Evolutionary conservation across 2,329 filamentous ascomycete species (phyloP).

Genomic region (Falciphora oryzae): DNA sequence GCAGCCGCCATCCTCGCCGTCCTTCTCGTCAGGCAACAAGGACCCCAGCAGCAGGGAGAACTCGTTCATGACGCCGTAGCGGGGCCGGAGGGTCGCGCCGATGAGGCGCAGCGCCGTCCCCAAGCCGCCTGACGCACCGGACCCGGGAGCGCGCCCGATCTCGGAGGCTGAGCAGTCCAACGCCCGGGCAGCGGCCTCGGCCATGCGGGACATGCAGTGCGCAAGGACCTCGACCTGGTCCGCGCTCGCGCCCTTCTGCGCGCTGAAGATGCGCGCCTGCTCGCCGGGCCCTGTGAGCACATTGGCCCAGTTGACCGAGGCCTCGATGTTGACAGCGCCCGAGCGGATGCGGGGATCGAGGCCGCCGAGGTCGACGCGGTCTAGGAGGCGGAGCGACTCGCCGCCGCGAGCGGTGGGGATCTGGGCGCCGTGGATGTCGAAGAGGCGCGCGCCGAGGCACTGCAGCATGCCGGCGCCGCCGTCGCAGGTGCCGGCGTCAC

Average conservation of each 20-base stretch:
- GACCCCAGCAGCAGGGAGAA: conserved; percentile 35
- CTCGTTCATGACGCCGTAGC: conserved; percentile 44
- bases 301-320: conserved; percentile 46
- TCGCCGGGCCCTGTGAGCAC: conserved; percentile 42
- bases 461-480: conserved; percentile 49
- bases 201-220: conserved; percentile 35
- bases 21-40: conserved; percentile 32
- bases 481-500: conserved; percentile 48
- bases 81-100: conserved; percentile 37
- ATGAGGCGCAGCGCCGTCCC: conserved; percentile 44
- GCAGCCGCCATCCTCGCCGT: conserved; percentile 31
- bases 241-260: conserved; percentile 43
- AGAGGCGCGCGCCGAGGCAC: conserved; percentile 40
- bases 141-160: conserved; percentile 34
- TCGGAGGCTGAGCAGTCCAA: conserved; percentile 24
- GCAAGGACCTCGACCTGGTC: conserved; percentile 37
- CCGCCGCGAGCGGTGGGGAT: conserved; percentile 36
- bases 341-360: conserved; percentile 6
- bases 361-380: not conserved
- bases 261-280: conserved; percentile 44
- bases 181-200: conserved; percentile 27
- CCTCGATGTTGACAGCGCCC: conserved; percentile 34
- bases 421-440: conserved; percentile 29
- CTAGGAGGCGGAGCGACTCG: conserved; percentile 9
- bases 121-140: conserved; percentile 46